These are phyloP conservation scores for Alternaria brassicae DNA, from an alignment of 2,329 filamentous ascomycete species.

Conservation along the genomic window DNA sequence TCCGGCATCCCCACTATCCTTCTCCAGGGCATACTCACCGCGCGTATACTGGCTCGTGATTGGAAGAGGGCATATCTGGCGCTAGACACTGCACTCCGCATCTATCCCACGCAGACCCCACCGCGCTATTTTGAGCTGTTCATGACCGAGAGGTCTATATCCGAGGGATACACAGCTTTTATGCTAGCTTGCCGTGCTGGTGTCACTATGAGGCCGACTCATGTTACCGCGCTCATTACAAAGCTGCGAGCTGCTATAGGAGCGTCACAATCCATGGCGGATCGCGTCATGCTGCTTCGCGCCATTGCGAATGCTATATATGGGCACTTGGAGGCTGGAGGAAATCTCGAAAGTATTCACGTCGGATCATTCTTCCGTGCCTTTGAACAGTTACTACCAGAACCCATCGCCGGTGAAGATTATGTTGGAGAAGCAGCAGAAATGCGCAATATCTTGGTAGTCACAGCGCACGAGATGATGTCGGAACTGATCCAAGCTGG, in stretches of 20 bases:
- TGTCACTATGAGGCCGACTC: slow-evolving; percentile 37
- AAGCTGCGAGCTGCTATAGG: slow-evolving; percentile 39
- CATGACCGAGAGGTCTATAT: slow-evolving; percentile 54
- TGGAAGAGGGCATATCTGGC: slow-evolving; percentile 59
- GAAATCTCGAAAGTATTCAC: slow-evolving; percentile 44
- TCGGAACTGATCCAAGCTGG: slow-evolving; percentile 40
- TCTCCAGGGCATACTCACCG: slow-evolving; percentile 58
- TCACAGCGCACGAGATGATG: slow-evolving; percentile 34
- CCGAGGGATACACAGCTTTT: slow-evolving; percentile 58
- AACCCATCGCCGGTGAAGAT: slow-evolving; percentile 21
- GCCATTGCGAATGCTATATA: slow-evolving; percentile 54
- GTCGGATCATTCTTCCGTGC: slow-evolving; percentile 49
- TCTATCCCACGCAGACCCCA: slow-evolving; percentile 54
- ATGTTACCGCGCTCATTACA: slow-evolving; percentile 45
- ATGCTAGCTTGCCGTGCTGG: slow-evolving; percentile 58
- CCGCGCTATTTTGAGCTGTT: slow-evolving; percentile 56
- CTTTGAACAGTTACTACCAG: slow-evolving; percentile 41
- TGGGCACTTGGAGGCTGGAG: slow-evolving; percentile 52
- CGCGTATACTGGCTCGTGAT: slow-evolving; percentile 55
- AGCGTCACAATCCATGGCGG: slow-evolving; percentile 21
- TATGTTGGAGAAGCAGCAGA: slow-evolving; percentile 26
- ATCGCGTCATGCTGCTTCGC: slow-evolving; percentile 39
- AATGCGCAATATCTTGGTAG: slow-evolving; percentile 34
- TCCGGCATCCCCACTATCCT: slow-evolving; percentile 52
- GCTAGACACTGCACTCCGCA: slow-evolving; percentile 57